Conservation (phyloP, 805 yeast species). For the Nakazawaea molendinolei region DNA sequence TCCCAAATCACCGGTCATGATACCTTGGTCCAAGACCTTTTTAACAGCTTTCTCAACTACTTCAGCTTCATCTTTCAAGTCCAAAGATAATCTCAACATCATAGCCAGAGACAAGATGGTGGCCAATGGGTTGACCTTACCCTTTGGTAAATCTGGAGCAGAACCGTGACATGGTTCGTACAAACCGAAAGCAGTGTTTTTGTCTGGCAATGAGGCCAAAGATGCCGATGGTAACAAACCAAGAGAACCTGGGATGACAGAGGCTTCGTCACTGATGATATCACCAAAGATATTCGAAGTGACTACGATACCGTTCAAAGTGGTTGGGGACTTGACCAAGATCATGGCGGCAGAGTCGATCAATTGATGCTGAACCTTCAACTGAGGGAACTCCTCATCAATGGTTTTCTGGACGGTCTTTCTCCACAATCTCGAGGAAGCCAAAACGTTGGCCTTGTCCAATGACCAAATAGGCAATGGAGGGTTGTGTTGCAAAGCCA, state of each 20-base stretch:
- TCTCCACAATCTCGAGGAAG: conserved; percentile 95
- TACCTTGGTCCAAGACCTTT: conserved; percentile 70
- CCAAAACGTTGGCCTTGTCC: conserved; percentile 96
- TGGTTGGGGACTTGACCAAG: conserved; percentile 83
- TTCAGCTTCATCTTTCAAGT: conserved; percentile 75
- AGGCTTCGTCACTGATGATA: conserved; percentile 95
- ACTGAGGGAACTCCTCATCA: conserved; percentile 82
- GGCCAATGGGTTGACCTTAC: conserved; percentile 93
- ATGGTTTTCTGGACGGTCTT: conserved; percentile 84
- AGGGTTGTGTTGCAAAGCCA: conserved; percentile 89
- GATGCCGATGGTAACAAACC: conserved; percentile 96
- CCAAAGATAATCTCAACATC: conserved; percentile 91
- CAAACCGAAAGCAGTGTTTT: conserved; percentile 88
- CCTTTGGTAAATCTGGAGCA: conserved; percentile 86
- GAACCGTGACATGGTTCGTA: conserved; percentile 99
- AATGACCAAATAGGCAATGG: conserved; percentile 94
- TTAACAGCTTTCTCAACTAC: conserved; percentile 87
- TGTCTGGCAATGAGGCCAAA: conserved; percentile 92
- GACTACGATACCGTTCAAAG: conserved; percentile 85
- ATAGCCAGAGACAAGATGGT: conserved; percentile 93
- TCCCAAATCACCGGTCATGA: conserved; percentile 88
- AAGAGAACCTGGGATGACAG: conserved; percentile 95
- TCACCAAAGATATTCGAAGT: conserved; percentile 98
- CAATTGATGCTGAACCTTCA: conserved; percentile 85
- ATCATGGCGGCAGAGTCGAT: conserved; percentile 99